Percentiles rank a stretch among this genome's conserved stretches.
Evolutionary conservation across 352 stramenopile genomes (phyloP).

Genomic region (Pythium inflatum): DNA sequence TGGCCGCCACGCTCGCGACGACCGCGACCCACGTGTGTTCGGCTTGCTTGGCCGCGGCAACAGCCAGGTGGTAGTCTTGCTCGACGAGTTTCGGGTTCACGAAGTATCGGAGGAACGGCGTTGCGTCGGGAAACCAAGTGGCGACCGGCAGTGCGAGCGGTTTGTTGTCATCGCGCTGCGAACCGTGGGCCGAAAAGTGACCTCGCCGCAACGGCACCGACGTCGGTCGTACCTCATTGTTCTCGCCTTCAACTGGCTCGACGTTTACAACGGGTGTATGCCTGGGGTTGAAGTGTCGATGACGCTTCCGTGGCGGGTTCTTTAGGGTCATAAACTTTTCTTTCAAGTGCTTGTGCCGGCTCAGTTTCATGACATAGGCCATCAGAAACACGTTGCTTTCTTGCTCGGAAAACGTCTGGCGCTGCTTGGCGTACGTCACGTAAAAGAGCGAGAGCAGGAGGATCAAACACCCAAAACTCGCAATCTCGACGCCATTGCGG

Average conservation of each 20-base stretch:
- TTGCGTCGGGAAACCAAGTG: conserved; percentile 19
- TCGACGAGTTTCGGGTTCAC: conserved; percentile 28
- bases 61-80: conserved; percentile 18
- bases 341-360: conserved; percentile 18
- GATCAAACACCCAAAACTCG: conserved; percentile 20
- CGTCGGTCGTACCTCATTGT: background rate
- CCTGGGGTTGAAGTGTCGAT: conserved; percentile 21
- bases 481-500: conserved; percentile 20
- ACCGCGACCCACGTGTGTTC: background rate
- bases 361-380: conserved; percentile 39
- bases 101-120: conserved; percentile 33
- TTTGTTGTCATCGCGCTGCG: background rate
- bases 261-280: conserved; percentile 26
- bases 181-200: background rate
- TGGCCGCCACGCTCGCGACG: background rate
- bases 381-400: conserved; percentile 42
- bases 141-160: conserved; percentile 8
- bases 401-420: conserved; percentile 39
- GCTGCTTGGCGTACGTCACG: conserved; percentile 32
- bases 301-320: conserved; percentile 20
- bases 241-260: background rate
- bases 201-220: background rate
- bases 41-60: background rate
- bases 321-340: conserved; percentile 17
- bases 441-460: conserved; percentile 32